Base-by-base conservation (phyloP, 768 basidiomycete genomes). In the Termitomyces sp. region DNA sequence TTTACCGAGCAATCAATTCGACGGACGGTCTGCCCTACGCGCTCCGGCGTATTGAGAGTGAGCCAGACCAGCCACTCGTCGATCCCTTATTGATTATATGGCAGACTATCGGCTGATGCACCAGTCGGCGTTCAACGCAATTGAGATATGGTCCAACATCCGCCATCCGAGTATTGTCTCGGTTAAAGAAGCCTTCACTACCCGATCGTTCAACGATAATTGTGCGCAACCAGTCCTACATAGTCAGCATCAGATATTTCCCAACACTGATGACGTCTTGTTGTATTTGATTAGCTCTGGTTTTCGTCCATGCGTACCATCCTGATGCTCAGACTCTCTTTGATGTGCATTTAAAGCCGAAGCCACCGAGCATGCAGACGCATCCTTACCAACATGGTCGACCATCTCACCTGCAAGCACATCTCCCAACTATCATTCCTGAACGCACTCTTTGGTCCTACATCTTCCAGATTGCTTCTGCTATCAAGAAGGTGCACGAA, bases 381-480 rank as follows among this genome's bases (percentile, higher is more conserved):
- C 56, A 44, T 39, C 12, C 36, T 57, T 64, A 44, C 56, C 64
- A 55, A 38, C 61, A 65, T 35, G 57, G 65, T 20, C 64, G 66
- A 15, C 61, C 61, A 9, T 52, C 63, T 22, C 63, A 64, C 32
- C 59, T 57, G 25, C 66, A 64, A 29, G 58, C 61, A 2, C 63
- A 66, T 38, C 54, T 59, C n/a, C 56, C 61, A 7, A 56, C 60
- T 10, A 64, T 73, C 15, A 72, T 98, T 20, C 79, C 89, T 0
- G 97, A 99, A 68, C 78, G 86, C 16, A 84, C 86, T 0, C 66
- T 99, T 3, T 99, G 97, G 97, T 88, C 88, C 3, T 98, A 94
- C 64, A 83, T 97, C 45, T 80, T 93, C 20, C 97, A 99, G 68
- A 83, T 98, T 53, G 86, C 89, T 5, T 86, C 81, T 57, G 95